Evolutionary conservation across 2,329 filamentous ascomycete genomes (phyloP), one percentile per base, ranked within the genome.

Genomic region (Hortaea werneckii): DNA sequence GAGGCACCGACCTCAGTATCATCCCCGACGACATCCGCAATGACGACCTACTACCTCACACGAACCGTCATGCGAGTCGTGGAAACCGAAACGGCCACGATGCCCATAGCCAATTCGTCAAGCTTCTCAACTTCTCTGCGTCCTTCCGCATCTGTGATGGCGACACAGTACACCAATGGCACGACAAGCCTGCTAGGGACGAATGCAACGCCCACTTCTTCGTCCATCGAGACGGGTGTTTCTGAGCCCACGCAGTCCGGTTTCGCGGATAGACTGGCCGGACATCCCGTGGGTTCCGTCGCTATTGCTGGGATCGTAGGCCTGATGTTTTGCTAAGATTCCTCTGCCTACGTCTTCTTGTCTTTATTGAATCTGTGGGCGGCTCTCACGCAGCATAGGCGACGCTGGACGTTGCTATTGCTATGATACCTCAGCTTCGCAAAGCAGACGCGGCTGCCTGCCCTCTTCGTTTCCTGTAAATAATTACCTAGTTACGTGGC

Each of bases 31-130:
- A 28, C 43, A 40, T 29, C 29, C 20, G 29, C 39, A 5, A 41
- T 44, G 26, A 47, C 45, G 26, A 54, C 51, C 20, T 45, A 44
- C 35, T 52, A 50, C 6, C 20, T 49, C 11, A 52, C 50, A 37
- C 39, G 43, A 28, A 54, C 51, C n/a, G 51, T 54, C 37, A 30
- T 47, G 45, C 45, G 51, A 26, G 50, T 54, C 7, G 50, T 52
- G 12, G 12, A 50, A 44, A 54, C 51, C 30, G 42, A 40, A 10
- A 50, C 40, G 5, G 50, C 51, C 10, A 50, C 51, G 7, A 42
- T 45, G 35, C 37, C 41, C n/a, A 8, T 37, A 11, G 35, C 35
- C 4, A 10, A 6, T n/a, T 13, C 41, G n/a, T 42, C 28, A 27
- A 20, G 2, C 4, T 20, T 20, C 20, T 20, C 20, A 20, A 20